Base-by-base conservation (phyloP, 2,329 filamentous ascomycete genomes). In the Fusarium guadeloupense region DNA sequence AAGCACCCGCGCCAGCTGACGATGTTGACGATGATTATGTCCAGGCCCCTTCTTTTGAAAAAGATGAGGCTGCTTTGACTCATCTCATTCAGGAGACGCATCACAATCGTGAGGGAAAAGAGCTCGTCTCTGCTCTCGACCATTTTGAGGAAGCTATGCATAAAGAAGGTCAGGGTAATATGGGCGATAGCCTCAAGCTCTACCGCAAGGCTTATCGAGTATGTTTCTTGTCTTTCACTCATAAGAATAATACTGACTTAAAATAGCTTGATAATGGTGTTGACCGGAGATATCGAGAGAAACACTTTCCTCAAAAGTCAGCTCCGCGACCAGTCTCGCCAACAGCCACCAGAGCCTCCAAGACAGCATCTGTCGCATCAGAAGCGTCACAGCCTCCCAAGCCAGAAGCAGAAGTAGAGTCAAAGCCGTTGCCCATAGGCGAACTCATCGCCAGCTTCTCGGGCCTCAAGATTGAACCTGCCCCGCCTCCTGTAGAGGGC, bases 101-200 rank as follows among this genome's bases (percentile, higher is more conserved):
- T 14, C 60, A 60, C 54, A 59, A 53, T 13, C 39, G 48, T 1
- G 41, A 59, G 16, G 54, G 53, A 10, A 74, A 66, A 51, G 76
- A 89, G 66, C 90, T 90, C 5, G 80, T 81, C 19, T 91, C 93
- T 10, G 95, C 95, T 1, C 77, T 99, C 14, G 95, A 98, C 68
- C 91, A 97, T 74, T 98, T 95, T 70, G 95, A 98, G 74, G 87
- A 86, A 72, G 95, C 94, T 4, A 93, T 97, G 51, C 90, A 96
- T 76, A 93, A 89, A 75, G 95, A 99, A 77, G 85, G 83, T 0
- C 86, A 90, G 68, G 95, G 95, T 1, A 95, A 87, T 61, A 81
- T 98, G 44, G 93, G 93, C 6, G 94, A 98, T 62, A 98, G 94
- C 72, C 75, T 99, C 50, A 87, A 85, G 64, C 83, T 96, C 44